Conservation (phyloP, 202 grass and related monocot species). For the Panicum hallii region DNA sequence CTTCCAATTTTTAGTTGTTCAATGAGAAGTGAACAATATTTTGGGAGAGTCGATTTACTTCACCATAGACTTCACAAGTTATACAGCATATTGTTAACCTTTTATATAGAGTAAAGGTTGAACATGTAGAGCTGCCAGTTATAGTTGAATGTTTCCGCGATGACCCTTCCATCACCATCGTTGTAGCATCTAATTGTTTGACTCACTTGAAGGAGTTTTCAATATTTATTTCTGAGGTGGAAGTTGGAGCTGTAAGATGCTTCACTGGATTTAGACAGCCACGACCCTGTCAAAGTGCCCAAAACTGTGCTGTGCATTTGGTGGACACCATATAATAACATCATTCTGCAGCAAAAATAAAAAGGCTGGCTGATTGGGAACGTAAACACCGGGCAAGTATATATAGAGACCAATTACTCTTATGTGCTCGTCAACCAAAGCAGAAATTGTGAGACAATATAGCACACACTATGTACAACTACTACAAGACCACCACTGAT, state of each 20-base stretch:
- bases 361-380: background rate
- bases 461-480: too few species aligned
- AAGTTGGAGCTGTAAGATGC: background rate
- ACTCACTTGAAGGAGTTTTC: too few species aligned
- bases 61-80: too few species aligned
- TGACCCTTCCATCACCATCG: background rate
- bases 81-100: too few species aligned
- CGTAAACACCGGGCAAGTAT: background rate
- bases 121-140: background rate
- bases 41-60: too few species aligned
- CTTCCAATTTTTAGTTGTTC: too few species aligned
- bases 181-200: too few species aligned
- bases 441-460: too few species aligned
- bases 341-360: background rate
- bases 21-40: too few species aligned
- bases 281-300: background rate
- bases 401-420: background rate
- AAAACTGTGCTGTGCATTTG: background rate
- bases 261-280: background rate
- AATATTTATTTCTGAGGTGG: too few species aligned
- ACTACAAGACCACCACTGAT: background rate
- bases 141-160: background rate
- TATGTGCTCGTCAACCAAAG: background rate
- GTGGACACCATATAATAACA: background rate
- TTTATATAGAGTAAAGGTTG: too few species aligned